phyloP scores from a whole-genome alignment of 1,284 basidiomycete species.

The Pholiota adiposa region DNA sequence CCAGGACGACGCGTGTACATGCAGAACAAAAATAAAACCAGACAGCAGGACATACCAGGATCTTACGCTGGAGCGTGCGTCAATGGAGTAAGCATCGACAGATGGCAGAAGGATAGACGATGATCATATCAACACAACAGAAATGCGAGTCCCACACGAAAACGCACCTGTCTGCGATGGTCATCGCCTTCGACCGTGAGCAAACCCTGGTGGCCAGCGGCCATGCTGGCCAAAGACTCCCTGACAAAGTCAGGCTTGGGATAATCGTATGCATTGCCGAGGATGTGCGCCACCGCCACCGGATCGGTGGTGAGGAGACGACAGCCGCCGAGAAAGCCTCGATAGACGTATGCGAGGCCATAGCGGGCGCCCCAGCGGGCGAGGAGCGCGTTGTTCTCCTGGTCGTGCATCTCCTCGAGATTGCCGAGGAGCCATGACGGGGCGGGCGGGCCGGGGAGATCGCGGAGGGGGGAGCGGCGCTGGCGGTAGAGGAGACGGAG shows the following conservation, averaged over 20 bases:
- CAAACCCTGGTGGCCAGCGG: conserved; percentile 16
- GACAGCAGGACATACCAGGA: conserved; percentile 44
- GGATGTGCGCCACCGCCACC: conserved; percentile 61
- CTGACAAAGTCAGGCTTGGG: conserved; percentile 70
- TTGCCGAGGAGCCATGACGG: conserved; percentile 59
- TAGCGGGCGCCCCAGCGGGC: conserved; percentile 50
- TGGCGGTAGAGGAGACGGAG: conserved; percentile 35
- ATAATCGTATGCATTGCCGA: conserved; percentile 63
- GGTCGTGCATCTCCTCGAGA: conserved; percentile 57
- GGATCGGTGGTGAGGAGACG: conserved; percentile 57
- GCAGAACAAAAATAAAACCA: conserved; percentile 8
- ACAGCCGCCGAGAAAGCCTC: conserved; percentile 55
- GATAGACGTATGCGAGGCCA: conserved; percentile 58
- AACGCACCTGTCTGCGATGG: conserved; percentile 50
- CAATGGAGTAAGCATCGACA: too few species aligned
- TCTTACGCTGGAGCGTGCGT: conserved; percentile 34
- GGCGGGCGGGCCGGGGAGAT: conserved; percentile 35
- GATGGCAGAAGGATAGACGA: background rate
- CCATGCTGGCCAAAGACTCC: conserved; percentile 57
- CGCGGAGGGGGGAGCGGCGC: conserved; percentile 35
- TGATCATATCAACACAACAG: background rate
- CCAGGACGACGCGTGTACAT: background rate
- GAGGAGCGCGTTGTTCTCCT: conserved; percentile 58
- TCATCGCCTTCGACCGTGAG: conserved; percentile 55
- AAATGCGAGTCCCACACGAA: background rate